A percentile compares a stretch with the other conserved stretches of the same genome.
Conservation (phyloP, 495 filamentous ascomycete genomes). For the Podospora didyma region DNA sequence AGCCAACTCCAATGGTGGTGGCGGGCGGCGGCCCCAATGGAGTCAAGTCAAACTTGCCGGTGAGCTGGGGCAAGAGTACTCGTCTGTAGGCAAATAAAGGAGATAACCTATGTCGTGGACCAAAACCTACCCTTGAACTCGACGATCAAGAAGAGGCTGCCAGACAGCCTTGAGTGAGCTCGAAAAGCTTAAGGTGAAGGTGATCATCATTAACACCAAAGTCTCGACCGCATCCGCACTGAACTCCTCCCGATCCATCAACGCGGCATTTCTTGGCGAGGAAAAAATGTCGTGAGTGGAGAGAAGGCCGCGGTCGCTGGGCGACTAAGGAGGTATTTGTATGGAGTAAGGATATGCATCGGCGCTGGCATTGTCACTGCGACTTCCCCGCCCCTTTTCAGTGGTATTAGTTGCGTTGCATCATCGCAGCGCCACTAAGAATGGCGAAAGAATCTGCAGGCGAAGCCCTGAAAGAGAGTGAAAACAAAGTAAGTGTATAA, state of each 20-base stretch:
- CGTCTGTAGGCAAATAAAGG: slow-evolving; percentile 22
- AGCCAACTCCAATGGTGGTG: slow-evolving; percentile 59
- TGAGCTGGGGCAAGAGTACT: slow-evolving; percentile 51
- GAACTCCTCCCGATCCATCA: background rate
- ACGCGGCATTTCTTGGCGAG: background rate
- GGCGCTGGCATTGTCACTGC: background rate
- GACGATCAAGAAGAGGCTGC: slow-evolving; percentile 19
- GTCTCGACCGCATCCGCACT: slow-evolving; percentile 25
- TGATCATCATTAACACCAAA: slow-evolving; percentile 1
- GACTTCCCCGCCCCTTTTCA: background rate
- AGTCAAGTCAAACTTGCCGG: slow-evolving; percentile 60
- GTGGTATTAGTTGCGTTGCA: background rate
- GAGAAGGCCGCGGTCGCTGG: background rate
- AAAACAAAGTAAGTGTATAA: too few species aligned
- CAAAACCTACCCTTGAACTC: slow-evolving; percentile 25
- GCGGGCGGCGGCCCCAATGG: slow-evolving; percentile 67
- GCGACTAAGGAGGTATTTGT: slow-evolving; percentile 9
- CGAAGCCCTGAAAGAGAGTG: too few species aligned
- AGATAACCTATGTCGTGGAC: slow-evolving; percentile 43
- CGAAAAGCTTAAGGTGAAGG: slow-evolving; percentile 29
- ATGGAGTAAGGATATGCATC: too few species aligned
- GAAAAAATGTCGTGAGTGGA: background rate
- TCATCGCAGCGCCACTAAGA: too few species aligned
- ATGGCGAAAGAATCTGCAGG: too few species aligned
- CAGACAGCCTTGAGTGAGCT: slow-evolving; percentile 27